Evolutionary conservation across 495 filamentous ascomycete genomes (phyloP), one percentile per base, ranked within the genome.

Genomic region (Xylona heveae): DNA sequence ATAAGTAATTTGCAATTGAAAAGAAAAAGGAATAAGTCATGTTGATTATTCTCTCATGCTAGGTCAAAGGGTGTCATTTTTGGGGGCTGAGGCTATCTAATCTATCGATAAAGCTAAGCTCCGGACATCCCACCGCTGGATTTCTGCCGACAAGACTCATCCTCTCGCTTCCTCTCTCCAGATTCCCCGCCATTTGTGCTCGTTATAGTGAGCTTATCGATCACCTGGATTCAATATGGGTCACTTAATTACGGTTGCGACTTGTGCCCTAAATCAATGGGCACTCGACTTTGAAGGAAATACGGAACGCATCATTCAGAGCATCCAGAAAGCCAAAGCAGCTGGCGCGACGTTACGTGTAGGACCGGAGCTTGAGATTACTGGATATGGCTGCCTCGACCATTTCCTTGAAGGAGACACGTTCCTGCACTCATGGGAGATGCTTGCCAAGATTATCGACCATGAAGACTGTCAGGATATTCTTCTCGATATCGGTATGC

Each of bases 251-350:
- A 28, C 28, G 17, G 7, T 36, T 34, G 7, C 29, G 1, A 24
- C 34, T 28, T 37, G 34, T 50, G 63, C 43, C 23, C 45, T 67
- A 28, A 62, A 66, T 38, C 62, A 66, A 47, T 78, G 74, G 74
- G 66, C 66, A 27, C 62, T 85, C 1, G 80, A 88, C 41, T 79
- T 73, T 47, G 70, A 76, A 41, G 83, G 82, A 14, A 91, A 91
- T 43, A 49, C 57, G 1, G 53, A 64, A 19, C 62, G 83, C 5
- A 90, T 90, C 38, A 73, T 81, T 33, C 62, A 83, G 48, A 70
- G 64, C 40, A 77, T 91, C 33, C 59, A 55, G 7, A 44, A 67
- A 36, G 78, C 83, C 16, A 91, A 85, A 47, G 60, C 49, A 6
- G 61, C 59, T 1, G 69, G 74, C 7, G 78, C 78, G 8, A 63